These are phyloP conservation scores for Sanghuangporus sanghuang DNA, from an alignment of 1,284 basidiomycete species.

Conservation along the genomic window DNA sequence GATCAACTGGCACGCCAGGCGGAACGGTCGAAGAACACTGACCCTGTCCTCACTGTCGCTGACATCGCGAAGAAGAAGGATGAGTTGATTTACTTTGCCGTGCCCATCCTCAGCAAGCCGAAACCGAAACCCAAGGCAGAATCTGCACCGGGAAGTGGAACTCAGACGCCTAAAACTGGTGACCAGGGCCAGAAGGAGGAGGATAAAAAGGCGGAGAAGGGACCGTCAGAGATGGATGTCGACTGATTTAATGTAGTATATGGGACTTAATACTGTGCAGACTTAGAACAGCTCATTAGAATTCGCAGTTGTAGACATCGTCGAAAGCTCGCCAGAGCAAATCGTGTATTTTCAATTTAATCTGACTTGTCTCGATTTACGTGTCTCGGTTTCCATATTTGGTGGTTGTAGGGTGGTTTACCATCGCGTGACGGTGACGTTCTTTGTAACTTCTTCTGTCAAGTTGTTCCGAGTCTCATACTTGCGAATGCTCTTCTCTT, in stretches of 20 bases:
- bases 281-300: neutral
- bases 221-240: conserved; percentile 74
- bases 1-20: conserved; percentile 82
- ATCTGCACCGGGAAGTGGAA: conserved; percentile 39
- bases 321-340: neutral
- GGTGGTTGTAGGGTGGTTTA: no score
- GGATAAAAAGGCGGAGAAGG: conserved; percentile 36
- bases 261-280: neutral
- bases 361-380: no score
- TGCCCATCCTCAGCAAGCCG: conserved; percentile 80
- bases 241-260: conserved; percentile 38
- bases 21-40: conserved; percentile 82
- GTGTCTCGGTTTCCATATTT: neutral
- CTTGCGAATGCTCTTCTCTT: no score
- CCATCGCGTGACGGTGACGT: no score
- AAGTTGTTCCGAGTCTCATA: no score
- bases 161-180: conserved; percentile 63
- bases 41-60: conserved; percentile 73
- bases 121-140: conserved; percentile 79
- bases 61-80: conserved; percentile 88
- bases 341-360: neutral
- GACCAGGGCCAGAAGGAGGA: conserved; percentile 41
- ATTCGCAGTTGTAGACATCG: conserved; percentile 5
- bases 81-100: conserved; percentile 81
- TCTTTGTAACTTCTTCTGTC: no score